Evolutionary conservation across 441 rosid genomes (phyloP), one percentile per base, ranked within the genome.

Genomic region (Capsella rubella): DNA sequence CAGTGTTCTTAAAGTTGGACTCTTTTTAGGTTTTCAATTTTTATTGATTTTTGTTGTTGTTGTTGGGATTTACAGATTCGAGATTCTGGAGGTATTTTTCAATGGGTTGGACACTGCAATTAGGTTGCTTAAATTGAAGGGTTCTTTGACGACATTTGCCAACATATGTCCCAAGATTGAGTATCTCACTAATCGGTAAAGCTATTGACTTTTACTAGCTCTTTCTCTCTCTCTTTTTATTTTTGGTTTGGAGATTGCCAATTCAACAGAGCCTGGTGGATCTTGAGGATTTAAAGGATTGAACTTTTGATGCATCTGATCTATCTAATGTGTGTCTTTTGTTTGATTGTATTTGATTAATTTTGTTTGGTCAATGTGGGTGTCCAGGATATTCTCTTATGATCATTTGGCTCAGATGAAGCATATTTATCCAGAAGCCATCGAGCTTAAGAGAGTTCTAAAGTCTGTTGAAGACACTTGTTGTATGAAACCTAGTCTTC

Each of bases 401-500:
- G 34, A 69, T 40, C 88, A 90, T 80, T 76, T 95, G 82, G 91
- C 98, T 59, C 95, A 89, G 55, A 42, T 90, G 87, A 92, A 85
- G 85, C 82, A 83, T 78, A 73, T 95, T 64, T 75, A 88, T 28
- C 95, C 98, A 0, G 95, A 92, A 79, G 93, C 82, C 2, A 87
- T 92, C 55, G 89, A 87, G 66, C 67, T 92, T 5, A 90, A 79
- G 82, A 87, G 79, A 80, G 78, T 84, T 28, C 77, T 87, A 3
- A 62, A 61, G 57, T 79, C 79, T 75, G 96, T 89, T 79, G 91
- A 89, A 82, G 58, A 50, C 54, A 88, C 87, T n/a, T 45, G 87
- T 49, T 90, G 91, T 66, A 85, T 87, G 96, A 92, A 86, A 77
- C 96, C 96, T 0, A 88, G 87, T 81, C 92, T 95, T 72, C 84